Evolutionary conservation across 148 eudicot species (phyloP), one percentile per base, ranked within the genome.

Genomic region (Chenopodium album): DNA sequence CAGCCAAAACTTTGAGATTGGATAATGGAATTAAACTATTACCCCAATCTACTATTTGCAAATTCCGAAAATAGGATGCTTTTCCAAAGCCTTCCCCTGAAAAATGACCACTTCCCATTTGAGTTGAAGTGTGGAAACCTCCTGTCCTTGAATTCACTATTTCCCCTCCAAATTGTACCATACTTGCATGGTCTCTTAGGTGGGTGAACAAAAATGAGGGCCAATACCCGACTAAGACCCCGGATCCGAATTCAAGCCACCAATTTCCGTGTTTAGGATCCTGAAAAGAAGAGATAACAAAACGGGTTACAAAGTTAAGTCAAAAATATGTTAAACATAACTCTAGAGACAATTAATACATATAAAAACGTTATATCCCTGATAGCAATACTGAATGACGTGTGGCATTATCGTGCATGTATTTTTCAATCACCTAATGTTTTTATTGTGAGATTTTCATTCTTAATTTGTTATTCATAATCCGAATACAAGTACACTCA

Each of bases 61-160:
- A 80, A 79, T 94, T 94, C 37, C 98, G 82, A 62, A 94, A 90
- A 87, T 94, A 94, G 2, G 98, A 86, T 0, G 98, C 97, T 64
- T 85, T 89, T 34, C 93, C 97, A 73, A 94, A 94, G 2, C 98
- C 98, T 87, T 91, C 94, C 0, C 87, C 83, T 2, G 97, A 60
- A 78, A 92, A 94, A 89, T 94, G 98, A 12, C 98, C 98, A 59
- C 98, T 94, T 7, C 98, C 98, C 98, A 94, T 94, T 85, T 92
- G 92, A 34, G 98, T 94, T 2, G 89, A 77, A 0, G 97, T 92
- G 79, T 94, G 98, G n/a, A 76, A 80, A 0, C 94, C 92, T 1
- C 81, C 76, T 4, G 87, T 66, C 29, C 89, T 75, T 2, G 88
- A 85, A 66, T 94, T 90, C 10, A 94, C 94, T 41, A 91, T 84